Conservation (phyloP, 768 basidiomycete species). For the Pholiota molesta region DNA sequence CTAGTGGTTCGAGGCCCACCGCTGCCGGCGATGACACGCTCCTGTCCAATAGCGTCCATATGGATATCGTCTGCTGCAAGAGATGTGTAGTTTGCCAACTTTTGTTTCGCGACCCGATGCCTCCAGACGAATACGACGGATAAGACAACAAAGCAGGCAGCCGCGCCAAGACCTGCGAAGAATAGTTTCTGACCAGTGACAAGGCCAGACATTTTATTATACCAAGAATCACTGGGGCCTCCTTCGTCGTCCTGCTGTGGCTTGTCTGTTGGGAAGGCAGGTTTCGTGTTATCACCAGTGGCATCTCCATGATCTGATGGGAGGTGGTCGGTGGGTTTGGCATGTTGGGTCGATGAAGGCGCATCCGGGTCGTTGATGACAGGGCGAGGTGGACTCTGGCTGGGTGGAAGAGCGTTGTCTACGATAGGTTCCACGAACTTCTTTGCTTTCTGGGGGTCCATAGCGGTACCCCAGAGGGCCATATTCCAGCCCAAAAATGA, state of each 20-base stretch:
- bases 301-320: constrained; percentile 82
- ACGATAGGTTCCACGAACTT: constrained; percentile 60
- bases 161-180: constrained; percentile 72
- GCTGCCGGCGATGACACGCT: constrained; percentile 21
- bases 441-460: constrained; percentile 68
- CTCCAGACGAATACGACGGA: constrained; percentile 78
- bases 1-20: constrained; percentile 58
- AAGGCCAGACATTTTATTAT: constrained; percentile 67
- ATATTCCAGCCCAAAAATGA: constrained; percentile 90
- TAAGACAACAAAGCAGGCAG: constrained; percentile 67
- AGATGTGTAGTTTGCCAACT: constrained; percentile 54
- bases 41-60: constrained; percentile 67
- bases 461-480: constrained; percentile 86
- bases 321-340: constrained; percentile 86
- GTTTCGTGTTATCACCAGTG: constrained; percentile 78
- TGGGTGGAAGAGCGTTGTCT: constrained; percentile 50
- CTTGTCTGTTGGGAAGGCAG: constrained; percentile 52
- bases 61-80: constrained; percentile 73
- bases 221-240: constrained; percentile 72
- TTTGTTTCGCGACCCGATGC: constrained; percentile 46
- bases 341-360: constrained; percentile 58
- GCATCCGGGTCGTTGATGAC: constrained; percentile 32
- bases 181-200: constrained; percentile 81
- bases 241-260: constrained; percentile 33
- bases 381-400: constrained; percentile 40